phyloP scores from a whole-genome alignment of 106 monocot species.

The Vanilla planifolia region DNA sequence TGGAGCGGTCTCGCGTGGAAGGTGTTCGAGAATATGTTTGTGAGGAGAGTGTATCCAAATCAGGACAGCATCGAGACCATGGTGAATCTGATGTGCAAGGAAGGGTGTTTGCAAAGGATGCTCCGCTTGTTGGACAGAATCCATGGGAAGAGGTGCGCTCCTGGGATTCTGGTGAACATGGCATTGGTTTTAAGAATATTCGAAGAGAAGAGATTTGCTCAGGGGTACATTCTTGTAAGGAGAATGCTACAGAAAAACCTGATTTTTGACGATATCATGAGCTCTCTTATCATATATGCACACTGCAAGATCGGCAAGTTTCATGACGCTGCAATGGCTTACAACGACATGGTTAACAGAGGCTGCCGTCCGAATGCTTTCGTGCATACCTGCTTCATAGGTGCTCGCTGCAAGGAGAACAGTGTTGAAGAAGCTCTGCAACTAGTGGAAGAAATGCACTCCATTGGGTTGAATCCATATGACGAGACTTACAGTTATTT shows the following conservation, averaged over 20 bases:
- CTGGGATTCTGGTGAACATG: slow-evolving; percentile 32
- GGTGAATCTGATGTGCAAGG: slow-evolving; percentile 59
- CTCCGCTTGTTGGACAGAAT: slow-evolving; percentile 34
- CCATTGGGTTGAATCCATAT: slow-evolving; percentile 46
- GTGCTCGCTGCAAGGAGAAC: slow-evolving; percentile 24
- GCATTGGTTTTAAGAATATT: slow-evolving; percentile 42
- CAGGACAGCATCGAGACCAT: slow-evolving; percentile 41
- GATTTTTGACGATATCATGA: slow-evolving; percentile 38
- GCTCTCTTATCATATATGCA: slow-evolving; percentile 45
- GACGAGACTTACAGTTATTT: slow-evolving; percentile 63
- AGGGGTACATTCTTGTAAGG: slow-evolving; percentile 50
- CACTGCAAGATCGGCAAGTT: slow-evolving; percentile 48
- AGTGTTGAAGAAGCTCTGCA: slow-evolving; percentile 35
- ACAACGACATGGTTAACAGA: slow-evolving; percentile 57
- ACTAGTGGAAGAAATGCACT: slow-evolving; percentile 55
- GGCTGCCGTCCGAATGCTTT: slow-evolving; percentile 47
- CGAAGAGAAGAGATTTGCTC: slow-evolving; percentile 42
- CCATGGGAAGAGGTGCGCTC: slow-evolving; percentile 43
- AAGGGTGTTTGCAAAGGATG: slow-evolving; percentile 39
- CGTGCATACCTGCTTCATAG: slow-evolving; percentile 56
- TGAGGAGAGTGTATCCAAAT: slow-evolving; percentile 56
- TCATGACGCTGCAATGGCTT: slow-evolving; percentile 21
- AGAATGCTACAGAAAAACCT: slow-evolving; percentile 75
- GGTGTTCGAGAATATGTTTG: slow-evolving; percentile 66
- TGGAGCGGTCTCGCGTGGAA: slow-evolving; percentile 44